Evolutionary conservation across 257 asterid species (phyloP).

Genomic region (Mentha longifolia): DNA sequence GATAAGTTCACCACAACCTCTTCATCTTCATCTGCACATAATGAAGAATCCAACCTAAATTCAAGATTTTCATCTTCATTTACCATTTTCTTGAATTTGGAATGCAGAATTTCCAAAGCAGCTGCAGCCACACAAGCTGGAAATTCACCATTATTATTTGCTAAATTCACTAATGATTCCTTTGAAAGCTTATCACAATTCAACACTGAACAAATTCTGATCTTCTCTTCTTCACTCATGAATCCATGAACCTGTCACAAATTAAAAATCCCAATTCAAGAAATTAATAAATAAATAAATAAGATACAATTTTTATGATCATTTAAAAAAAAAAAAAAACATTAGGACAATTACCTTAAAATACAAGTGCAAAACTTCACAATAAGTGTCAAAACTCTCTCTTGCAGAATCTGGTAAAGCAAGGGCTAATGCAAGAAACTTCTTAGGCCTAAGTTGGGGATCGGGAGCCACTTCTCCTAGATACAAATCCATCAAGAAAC

Average conservation of each 20-base stretch:
- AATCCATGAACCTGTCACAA: conserved; percentile 47
- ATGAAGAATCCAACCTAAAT: conserved; percentile 18
- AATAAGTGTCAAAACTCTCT: conserved; percentile 55
- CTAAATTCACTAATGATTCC: conserved; percentile 31
- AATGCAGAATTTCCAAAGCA: conserved; percentile 35
- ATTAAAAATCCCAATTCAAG: not conserved
- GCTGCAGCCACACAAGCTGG: conserved; percentile 41
- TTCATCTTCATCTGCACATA: conserved; percentile 25
- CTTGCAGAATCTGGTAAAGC: conserved; percentile 56
- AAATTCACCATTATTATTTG: conserved; percentile 39
- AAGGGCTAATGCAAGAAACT: conserved; percentile 49
- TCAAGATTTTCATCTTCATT: not conserved
- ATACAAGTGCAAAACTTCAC: conserved; percentile 51
- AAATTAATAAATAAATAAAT: not conserved
- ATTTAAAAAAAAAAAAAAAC: not conserved
- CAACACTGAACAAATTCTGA: conserved; percentile 48
- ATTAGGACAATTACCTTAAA: conserved; percentile 47
- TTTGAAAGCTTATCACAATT: conserved; percentile 51
- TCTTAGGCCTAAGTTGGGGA: conserved; percentile 46
- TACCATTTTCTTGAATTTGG: conserved; percentile 28
- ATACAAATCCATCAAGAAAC: conserved; percentile 52
- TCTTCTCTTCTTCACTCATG: conserved; percentile 52
- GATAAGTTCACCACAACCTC: conserved; percentile 8
- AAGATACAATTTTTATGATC: not conserved
- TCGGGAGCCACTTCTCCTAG: conserved; percentile 72